These are phyloP conservation scores for Fusarium pseudocircinatum DNA, from an alignment of 2,329 filamentous ascomycete genomes.

Conservation along the genomic window DNA sequence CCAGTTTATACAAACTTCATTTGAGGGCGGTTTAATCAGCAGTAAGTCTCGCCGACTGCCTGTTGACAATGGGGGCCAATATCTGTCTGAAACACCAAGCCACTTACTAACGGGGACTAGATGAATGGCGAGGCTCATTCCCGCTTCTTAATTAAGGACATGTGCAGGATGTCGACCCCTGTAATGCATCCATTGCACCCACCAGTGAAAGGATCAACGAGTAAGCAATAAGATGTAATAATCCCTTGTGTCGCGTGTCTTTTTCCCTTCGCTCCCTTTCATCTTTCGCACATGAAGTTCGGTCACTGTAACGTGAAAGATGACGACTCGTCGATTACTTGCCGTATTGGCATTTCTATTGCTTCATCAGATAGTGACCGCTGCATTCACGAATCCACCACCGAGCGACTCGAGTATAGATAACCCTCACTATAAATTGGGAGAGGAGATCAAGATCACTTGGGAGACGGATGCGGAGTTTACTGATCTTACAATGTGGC, in stretches of 20 bases:
- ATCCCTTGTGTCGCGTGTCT: background rate
- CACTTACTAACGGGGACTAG: background rate
- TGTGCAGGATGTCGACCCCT: background rate
- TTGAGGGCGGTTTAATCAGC: background rate
- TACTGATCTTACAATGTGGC: background rate
- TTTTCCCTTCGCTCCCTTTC: background rate
- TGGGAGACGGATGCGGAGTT: background rate
- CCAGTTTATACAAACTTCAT: background rate
- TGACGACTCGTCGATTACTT: background rate
- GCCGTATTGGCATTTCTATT: background rate
- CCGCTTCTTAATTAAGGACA: background rate
- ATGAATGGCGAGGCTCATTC: background rate
- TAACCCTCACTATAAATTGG: background rate
- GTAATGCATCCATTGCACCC: background rate
- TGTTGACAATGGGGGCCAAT: background rate
- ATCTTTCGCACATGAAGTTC: too few relatives aligned
- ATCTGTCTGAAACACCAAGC: background rate
- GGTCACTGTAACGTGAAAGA: background rate
- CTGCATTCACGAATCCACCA: background rate
- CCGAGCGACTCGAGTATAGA: background rate
- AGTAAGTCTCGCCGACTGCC: background rate
- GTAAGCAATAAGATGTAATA: background rate
- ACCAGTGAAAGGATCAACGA: background rate
- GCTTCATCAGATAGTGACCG: background rate
- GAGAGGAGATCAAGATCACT: background rate